Base-by-base conservation (phyloP, 1,139 yeast species). In the Geotrichum macrosporum region DNA sequence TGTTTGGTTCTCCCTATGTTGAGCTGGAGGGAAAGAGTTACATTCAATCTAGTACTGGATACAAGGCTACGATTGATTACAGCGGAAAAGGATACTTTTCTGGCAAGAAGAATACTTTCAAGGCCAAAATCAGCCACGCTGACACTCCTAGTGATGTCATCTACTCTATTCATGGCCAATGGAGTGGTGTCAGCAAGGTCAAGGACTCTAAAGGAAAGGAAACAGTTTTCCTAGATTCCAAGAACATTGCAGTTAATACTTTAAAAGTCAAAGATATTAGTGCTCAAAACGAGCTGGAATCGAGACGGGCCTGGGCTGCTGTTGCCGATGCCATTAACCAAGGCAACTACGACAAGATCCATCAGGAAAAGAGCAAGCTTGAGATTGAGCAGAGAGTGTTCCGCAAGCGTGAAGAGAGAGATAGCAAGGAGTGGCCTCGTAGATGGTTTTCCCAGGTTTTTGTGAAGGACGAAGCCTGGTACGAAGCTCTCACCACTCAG, bases 51-150 rank as follows among this genome's bases (percentile, higher is more conserved):
- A 80, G 94, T 5, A 74, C 78, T 44, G 97, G 97, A 8, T 83
- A 79, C 67, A 66, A 75, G 54, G 78, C 94, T 18, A 75, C 76
- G 20, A 71, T 92, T 55, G 96, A 86, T 59, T 92, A 78, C 67
- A 74, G 85, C 37, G 98, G 98, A 31, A 80, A 92, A 65, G 98
- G 98, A 22, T 92, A 88, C 71, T 86, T 92, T 62, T 76, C 88
- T n/a, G 98, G 98, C 56, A 89, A 88, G 73, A 89, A 88, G 72
- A 89, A 92, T 69, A 70, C 89, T 8, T 88, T 83, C 71, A 89
- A 87, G 69, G 94, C 96, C 31, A 76, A 89, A 60, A 76, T 89
- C 50, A 84, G 66, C 65, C 75, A 77, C 57, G 77, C 76, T 61
- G 66, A 66, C 47, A 67, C 73, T 30, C 74, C 81, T 32, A 79